phyloP scores from a whole-genome alignment of 192 early-diverging fungal species.

The Podila epigama region DNA sequence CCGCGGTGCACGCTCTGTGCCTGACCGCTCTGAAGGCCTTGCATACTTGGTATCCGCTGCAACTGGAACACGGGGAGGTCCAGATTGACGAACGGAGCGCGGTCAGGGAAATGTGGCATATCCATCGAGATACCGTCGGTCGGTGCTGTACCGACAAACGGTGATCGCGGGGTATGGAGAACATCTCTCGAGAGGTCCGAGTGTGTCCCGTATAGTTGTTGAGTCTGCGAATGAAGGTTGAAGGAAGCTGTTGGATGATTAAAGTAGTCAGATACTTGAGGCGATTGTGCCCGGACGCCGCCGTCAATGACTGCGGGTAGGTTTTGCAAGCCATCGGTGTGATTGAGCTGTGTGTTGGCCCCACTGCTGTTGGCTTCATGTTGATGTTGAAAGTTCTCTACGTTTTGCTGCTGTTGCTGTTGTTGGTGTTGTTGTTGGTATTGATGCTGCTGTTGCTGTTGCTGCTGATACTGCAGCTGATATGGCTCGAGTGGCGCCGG shows the following conservation, averaged over 20 bases:
- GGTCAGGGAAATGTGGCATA: not conserved
- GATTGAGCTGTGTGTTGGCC: no score
- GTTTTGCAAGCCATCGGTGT: no score
- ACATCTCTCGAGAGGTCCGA: slow-evolving; percentile 18
- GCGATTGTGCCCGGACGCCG: slow-evolving; percentile 1
- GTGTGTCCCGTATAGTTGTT: slow-evolving; percentile 6
- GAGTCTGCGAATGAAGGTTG: slow-evolving; percentile 8
- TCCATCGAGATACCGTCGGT: slow-evolving; percentile 12
- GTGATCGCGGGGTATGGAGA: slow-evolving; percentile 33
- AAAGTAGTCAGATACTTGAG: slow-evolving; percentile 31
- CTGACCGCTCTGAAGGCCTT: slow-evolving; percentile 1
- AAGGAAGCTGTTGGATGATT: slow-evolving; percentile 28
- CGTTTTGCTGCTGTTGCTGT: no score
- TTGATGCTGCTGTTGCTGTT: slow-evolving; percentile 20
- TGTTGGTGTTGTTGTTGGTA: not conserved
- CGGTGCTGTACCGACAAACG: slow-evolving; percentile 26
- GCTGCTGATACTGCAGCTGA: slow-evolving; percentile 3
- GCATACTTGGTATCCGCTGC: not conserved
- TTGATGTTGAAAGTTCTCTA: no score
- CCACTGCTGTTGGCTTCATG: no score
- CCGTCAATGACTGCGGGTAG: not conserved
- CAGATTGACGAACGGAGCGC: not conserved
- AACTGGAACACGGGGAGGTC: slow-evolving; percentile 1
- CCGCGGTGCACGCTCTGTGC: slow-evolving; percentile 6
- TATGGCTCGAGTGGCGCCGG: slow-evolving; percentile 23